Evolutionary conservation across 345 rosid genomes (phyloP), one percentile per base, ranked within the genome.

Genomic region (Trapa bicornis): DNA sequence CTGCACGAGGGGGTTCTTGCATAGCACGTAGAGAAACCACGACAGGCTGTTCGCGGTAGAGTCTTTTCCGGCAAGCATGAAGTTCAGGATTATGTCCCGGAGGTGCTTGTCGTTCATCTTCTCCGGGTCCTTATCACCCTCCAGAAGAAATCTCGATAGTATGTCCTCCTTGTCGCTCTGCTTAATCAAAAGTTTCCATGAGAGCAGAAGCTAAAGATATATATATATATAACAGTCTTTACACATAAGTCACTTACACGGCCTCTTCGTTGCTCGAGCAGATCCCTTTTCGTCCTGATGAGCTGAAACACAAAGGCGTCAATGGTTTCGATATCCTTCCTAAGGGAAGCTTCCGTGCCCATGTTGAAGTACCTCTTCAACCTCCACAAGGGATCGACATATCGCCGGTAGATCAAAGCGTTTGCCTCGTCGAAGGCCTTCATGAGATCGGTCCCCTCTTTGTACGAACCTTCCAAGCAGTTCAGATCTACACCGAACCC

Each of bases 41-140:
- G 85, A 83, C 38, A 91, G 81, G 13, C 92, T 64, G 39, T 65
- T 75, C 22, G 87, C 90, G 5, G 73, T 82, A 3, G 88, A 67
- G 62, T 91, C 97, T 74, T 91, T 91, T 12, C 96, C 93, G 10
- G 97, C 89, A 6, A 85, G 73, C 85, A 87, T 80, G 52, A 87
- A 85, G 61, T 71, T 89, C 67, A 91, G 70, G 50, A 87, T 87
- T 47, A 87, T 84, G 70, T 89, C 97, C 14, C 87, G 80, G 68
- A 91, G 53, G 63, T 81, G 87, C 65, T 78, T 69, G 36, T 88
- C 93, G 4, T 78, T 82, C 91, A 85, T 85, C 6, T 42, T 69
- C 74, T 79, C 76, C 0, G 92, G 92, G 57, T 81, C 83, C 68
- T 83, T 83, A 75, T 84, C 75, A 45, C 84, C 83, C 67, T 81